phyloP scores from a whole-genome alignment of 768 basidiomycete species.

The Pisolithus orientalis region DNA sequence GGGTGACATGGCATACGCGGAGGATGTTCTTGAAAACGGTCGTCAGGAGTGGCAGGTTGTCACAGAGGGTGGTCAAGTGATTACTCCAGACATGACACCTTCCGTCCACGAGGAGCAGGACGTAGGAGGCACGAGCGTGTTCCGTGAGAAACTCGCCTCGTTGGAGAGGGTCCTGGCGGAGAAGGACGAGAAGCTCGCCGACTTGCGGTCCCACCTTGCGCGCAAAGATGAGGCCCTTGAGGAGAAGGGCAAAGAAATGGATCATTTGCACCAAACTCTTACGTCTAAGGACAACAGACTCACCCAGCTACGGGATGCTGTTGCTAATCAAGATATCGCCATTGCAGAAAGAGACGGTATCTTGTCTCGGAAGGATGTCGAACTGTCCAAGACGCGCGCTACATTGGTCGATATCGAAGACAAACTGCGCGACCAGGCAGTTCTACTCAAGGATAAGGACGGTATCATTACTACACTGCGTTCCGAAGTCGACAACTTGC shows the following conservation, averaged over 20 bases:
- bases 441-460: background rate
- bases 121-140: background rate
- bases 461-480: background rate
- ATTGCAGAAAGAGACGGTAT: background rate
- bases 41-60: background rate
- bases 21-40: background rate
- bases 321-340: background rate
- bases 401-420: background rate
- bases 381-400: background rate
- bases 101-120: background rate
- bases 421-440: background rate
- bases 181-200: slow-evolving; percentile 21
- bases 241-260: background rate
- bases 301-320: background rate
- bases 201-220: slow-evolving; percentile 15
- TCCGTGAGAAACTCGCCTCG: slow-evolving; percentile 11
- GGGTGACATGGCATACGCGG: slow-evolving; percentile 15
- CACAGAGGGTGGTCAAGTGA: background rate
- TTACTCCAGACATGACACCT: slow-evolving; percentile 2
- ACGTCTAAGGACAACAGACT: background rate
- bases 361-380: background rate
- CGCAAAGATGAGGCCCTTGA: slow-evolving; percentile 8
- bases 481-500: background rate
- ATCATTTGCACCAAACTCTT: background rate
- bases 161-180: slow-evolving; percentile 16